Conservation (phyloP, 2,329 filamentous ascomycete species). For the Penicillium sp. region DNA sequence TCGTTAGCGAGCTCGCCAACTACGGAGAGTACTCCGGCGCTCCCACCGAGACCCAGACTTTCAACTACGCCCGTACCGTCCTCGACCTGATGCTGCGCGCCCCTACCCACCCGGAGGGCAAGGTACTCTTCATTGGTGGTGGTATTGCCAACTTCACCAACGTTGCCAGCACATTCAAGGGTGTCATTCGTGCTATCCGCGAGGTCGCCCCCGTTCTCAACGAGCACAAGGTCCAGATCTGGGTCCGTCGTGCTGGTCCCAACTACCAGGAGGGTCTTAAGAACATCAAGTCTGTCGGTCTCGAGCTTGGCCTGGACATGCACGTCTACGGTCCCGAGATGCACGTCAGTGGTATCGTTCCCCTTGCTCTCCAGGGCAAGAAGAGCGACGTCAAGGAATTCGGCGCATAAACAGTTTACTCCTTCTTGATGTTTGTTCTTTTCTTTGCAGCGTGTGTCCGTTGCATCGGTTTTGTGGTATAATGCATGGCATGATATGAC, state of each 20-base stretch:
- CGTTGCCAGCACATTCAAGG: conserved; percentile 98
- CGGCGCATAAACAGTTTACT: conserved; percentile 35
- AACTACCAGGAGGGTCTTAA: conserved; percentile 99
- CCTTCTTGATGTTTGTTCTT: conserved; percentile 26
- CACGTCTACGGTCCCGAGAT: conserved; percentile 79
- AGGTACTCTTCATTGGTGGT: conserved; percentile 98
- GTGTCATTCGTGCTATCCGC: conserved; percentile 92
- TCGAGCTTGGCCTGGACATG: conserved; percentile 94
- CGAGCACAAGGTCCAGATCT: conserved; percentile 98
- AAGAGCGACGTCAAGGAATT: conserved; percentile 61
- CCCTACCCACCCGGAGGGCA: conserved; percentile 79
- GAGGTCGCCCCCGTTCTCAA: conserved; percentile 80
- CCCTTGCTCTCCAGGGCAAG: conserved; percentile 72
- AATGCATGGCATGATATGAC: conserved; percentile 41
- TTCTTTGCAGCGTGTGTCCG: conserved; percentile 28
- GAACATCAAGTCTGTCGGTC: conserved; percentile 97
- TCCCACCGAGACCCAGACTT: conserved; percentile 97
- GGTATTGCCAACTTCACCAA: conserved; percentile 99
- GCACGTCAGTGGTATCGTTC: conserved; percentile 93
- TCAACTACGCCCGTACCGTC: conserved; percentile 96
- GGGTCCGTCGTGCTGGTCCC: conserved; percentile 84
- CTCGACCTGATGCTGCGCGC: conserved; percentile 96
- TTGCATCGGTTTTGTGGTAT: conserved; percentile 34
- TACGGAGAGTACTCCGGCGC: conserved; percentile 99
- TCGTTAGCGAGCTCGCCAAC: conserved; percentile 95